A percentile compares a stretch with the other conserved stretches of the same genome.
Conservation (phyloP, 2,329 filamentous ascomycete genomes). For the Fusarium sp. region DNA sequence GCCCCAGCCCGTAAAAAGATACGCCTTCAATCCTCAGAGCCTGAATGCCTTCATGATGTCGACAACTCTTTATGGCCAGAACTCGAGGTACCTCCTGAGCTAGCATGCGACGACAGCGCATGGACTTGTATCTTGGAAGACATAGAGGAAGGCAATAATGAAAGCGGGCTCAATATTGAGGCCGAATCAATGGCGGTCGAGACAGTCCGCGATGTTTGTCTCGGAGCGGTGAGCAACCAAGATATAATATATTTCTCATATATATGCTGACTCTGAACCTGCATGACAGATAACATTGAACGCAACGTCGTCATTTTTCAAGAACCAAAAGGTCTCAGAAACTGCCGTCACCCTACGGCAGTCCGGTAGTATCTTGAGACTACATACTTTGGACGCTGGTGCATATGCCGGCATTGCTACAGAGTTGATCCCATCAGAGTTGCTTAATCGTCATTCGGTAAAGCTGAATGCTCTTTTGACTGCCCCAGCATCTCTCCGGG, state of each 20-base stretch:
- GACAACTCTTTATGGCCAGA: not conserved
- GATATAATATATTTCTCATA: accelerated
- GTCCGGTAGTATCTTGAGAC: not conserved
- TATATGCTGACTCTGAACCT: accelerated
- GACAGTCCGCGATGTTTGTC: not conserved
- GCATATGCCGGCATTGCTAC: not conserved
- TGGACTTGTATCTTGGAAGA: accelerated
- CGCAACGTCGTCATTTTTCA: not conserved
- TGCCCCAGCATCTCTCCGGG: not conserved
- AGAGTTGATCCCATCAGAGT: accelerated
- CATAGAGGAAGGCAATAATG: accelerated
- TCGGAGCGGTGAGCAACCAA: not conserved
- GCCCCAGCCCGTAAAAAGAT: not conserved
- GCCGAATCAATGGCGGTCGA: accelerated
- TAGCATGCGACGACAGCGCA: accelerated
- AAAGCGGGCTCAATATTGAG: accelerated
- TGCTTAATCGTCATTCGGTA: not conserved
- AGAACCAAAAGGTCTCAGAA: not conserved
- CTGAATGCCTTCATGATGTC: accelerated
- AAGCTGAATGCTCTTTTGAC: not conserved
- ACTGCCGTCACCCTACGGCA: not conserved
- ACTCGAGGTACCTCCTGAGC: accelerated
- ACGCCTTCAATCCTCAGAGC: not conserved
- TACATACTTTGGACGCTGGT: not conserved
- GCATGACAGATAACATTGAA: not conserved